A percentile compares a stretch with the other conserved stretches of the same genome.
Evolutionary conservation across 2,329 filamentous ascomycete species (phyloP).

Genomic region (Trichophyton benhamiae): DNA sequence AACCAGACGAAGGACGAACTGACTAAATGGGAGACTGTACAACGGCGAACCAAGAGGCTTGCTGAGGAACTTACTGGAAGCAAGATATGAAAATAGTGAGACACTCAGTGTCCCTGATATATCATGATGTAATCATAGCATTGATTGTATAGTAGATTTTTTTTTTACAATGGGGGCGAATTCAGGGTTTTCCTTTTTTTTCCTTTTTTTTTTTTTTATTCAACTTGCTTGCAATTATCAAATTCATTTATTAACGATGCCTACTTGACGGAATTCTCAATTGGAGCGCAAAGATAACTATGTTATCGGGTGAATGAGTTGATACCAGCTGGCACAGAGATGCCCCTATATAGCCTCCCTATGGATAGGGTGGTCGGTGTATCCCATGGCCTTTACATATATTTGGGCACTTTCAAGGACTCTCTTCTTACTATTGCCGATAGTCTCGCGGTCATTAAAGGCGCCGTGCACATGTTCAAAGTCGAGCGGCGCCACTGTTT

Average conservation of each 20-base stretch:
- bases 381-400: constrained; percentile 41
- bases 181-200: not conserved
- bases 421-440: constrained; percentile 47
- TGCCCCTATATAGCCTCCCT: constrained; percentile 12
- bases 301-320: not conserved
- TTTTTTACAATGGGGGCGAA: not conserved
- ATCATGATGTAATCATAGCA: not conserved
- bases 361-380: constrained; percentile 23
- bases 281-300: not conserved
- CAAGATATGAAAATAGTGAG: constrained; percentile 26
- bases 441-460: constrained; percentile 53
- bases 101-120: not conserved
- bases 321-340: not conserved
- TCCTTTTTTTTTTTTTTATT: not conserved
- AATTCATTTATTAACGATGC: not conserved
- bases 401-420: constrained; percentile 68
- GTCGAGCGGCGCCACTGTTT: constrained; percentile 46
- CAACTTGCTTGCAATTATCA: not conserved
- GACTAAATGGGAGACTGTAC: constrained; percentile 34
- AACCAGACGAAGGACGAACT: constrained; percentile 23
- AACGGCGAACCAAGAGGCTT: constrained; percentile 50
- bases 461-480: constrained; percentile 57
- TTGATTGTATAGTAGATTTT: constrained; percentile 4
- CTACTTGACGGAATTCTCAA: not conserved
- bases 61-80: constrained; percentile 57